Base-by-base conservation (phyloP, 2,329 filamentous ascomycete species). In the Neonectria coccinea region DNA sequence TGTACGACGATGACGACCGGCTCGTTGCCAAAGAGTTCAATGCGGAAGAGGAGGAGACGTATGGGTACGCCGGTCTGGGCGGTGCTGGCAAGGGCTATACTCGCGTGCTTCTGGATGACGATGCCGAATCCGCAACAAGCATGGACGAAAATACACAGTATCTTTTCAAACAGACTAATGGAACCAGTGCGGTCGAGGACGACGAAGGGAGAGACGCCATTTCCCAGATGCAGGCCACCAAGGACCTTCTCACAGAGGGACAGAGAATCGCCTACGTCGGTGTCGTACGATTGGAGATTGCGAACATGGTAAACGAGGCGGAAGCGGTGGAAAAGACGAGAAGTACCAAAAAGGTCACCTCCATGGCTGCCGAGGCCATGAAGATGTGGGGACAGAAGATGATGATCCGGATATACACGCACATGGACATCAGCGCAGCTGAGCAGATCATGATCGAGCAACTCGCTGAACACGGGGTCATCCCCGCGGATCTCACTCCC, bases 401-500 rank as follows among this genome's bases (percentile, higher is more conserved):
- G 86, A 99, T 99, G 94, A 89, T 97, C 65, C 89, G 95, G 25
- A 79, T 99, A 12, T 99, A 98, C 78, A 84, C 89, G 12, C 96
- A 99, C 79, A 99, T 99, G 96, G 96, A 99, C 65, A 97, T 99
- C 74, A 94, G 90, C 74, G 84, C 91, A 22, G 90, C 88, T 14
- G 96, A 99, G 79, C 96, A 99, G 82, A 85, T 99, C 78, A 99
- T 99, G 96, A 97, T 99, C 70, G 96, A 99, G 81, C 96, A 99
- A 79, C 84, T 99, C 63, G 91, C 92, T 12, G 92, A 96, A 62
- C 96, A 99, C 79, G 96, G 95, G 5, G 94, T 99, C 7, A 85
- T 93, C 66, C 91, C 96, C 0, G 83, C 84, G 48, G 96, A 99
- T 77, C 83, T 99, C 62, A 94, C 93, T 0, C 91, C 92, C 0